Evolutionary conservation across 192 early-diverging fungal species (phyloP).

Genomic region (Spizellomyces sp.): DNA sequence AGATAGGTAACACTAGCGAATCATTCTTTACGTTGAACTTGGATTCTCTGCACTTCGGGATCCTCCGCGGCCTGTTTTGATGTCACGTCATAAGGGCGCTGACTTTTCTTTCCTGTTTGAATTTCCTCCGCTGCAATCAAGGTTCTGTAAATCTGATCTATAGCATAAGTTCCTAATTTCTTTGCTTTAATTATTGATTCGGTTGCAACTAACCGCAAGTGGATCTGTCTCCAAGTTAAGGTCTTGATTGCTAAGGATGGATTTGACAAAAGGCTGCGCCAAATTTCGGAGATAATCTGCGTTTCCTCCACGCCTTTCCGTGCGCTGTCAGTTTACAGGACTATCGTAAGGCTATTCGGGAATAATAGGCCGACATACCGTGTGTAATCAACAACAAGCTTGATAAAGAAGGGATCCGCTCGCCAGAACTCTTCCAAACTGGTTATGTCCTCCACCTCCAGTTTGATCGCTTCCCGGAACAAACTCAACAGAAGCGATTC

Average conservation of each 20-base stretch:
- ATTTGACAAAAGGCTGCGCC: conserved; percentile 78
- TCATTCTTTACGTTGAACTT: conserved; percentile 39
- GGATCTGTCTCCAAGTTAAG: conserved; percentile 94
- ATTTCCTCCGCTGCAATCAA: conserved; percentile 90
- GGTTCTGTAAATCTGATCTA: conserved; percentile 79
- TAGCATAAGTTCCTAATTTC: not conserved
- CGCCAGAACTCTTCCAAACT: conserved; percentile 89
- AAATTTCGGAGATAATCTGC: conserved; percentile 86
- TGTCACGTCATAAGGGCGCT: conserved; percentile 73
- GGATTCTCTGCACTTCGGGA: conserved; percentile 60
- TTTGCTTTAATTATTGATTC: conserved; percentile 14
- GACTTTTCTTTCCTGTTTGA: conserved; percentile 79
- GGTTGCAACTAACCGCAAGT: not conserved
- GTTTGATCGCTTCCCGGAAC: conserved; percentile 78
- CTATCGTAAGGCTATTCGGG: conserved; percentile 2
- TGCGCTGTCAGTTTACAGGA: not conserved
- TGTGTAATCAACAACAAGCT: conserved; percentile 93
- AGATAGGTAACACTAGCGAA: conserved; percentile 40
- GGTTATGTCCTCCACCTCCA: conserved; percentile 85
- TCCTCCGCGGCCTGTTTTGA: conserved; percentile 81
- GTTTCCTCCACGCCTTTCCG: conserved; percentile 85
- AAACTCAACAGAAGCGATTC: conserved; percentile 95
- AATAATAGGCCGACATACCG: conserved; percentile 48
- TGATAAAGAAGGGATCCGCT: conserved; percentile 96
- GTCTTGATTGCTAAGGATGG: conserved; percentile 71